Evolutionary conservation across 257 asterid species (phyloP).

Genomic region (Penstemon barbatus): DNA sequence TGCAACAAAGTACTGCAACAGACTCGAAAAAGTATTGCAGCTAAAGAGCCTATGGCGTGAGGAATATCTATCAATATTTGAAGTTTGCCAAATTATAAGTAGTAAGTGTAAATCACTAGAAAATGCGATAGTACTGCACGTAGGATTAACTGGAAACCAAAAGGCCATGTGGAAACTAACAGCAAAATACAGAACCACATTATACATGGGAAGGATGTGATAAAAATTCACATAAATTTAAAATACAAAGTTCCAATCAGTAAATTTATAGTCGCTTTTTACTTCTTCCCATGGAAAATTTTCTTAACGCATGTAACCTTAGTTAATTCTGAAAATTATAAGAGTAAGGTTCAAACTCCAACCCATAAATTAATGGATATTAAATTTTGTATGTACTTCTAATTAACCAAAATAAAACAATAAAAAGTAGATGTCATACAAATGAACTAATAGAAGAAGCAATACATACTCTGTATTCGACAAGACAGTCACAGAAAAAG

Average conservation of each 20-base stretch:
- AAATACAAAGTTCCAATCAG: not conserved
- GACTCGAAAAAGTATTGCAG: not conserved
- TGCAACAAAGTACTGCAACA: not conserved
- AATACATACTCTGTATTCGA: constrained; percentile 63
- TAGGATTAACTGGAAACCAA: not conserved
- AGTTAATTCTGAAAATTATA: no score
- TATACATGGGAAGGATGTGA: not conserved
- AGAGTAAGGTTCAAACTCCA: no score
- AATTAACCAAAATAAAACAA: not conserved
- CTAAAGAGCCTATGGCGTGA: not conserved
- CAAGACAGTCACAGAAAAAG: constrained; percentile 74
- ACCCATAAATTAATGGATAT: not conserved
- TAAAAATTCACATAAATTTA: not conserved
- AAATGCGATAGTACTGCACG: not conserved
- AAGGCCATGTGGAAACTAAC: not conserved
- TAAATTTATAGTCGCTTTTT: not conserved
- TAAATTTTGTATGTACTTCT: not conserved
- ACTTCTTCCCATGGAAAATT: not conserved
- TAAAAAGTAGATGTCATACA: not conserved
- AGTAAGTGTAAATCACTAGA: not conserved
- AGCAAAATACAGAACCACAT: not conserved
- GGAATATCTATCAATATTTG: not conserved
- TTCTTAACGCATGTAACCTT: not conserved
- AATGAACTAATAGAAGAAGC: not conserved
- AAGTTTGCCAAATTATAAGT: not conserved